These are phyloP conservation scores for Trypanosoma rangeli DNA, from an alignment of 208 protist species.

Conservation along the genomic window DNA sequence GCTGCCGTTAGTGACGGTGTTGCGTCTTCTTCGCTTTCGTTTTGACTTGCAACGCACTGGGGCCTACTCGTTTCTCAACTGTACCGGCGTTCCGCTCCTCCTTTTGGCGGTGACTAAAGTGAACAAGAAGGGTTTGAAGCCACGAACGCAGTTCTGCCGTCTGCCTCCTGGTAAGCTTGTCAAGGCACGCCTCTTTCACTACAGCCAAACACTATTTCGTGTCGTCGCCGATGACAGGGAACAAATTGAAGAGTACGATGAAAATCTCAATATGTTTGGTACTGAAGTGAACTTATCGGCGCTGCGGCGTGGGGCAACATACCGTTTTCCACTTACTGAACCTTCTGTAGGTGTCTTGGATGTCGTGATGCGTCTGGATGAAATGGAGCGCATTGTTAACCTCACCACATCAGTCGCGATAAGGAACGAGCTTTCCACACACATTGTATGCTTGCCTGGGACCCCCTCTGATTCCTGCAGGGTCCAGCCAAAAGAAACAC, in stretches of 20 bases:
- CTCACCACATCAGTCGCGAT: conserved; percentile 44
- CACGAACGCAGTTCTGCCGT: conserved; percentile 6
- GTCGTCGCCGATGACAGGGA: conserved; percentile 25
- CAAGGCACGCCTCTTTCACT: conserved; percentile 23
- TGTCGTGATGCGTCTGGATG: conserved; percentile 43
- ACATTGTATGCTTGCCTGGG: conserved; percentile 25
- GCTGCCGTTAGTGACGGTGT: conserved; percentile 29
- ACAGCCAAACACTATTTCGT: conserved; percentile 41
- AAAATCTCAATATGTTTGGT: conserved; percentile 1
- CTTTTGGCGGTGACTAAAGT: conserved; percentile 14
- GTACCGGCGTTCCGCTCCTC: conserved; percentile 31
- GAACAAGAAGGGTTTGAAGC: not conserved
- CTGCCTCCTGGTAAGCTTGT: conserved; percentile 17
- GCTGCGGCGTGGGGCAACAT: conserved; percentile 33
- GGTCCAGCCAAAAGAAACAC: conserved; percentile 21
- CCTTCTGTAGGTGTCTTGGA: conserved; percentile 34
- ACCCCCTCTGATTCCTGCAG: conserved; percentile 6
- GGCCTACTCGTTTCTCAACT: conserved; percentile 37
- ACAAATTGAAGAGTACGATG: conserved; percentile 2
- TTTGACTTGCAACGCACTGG: conserved; percentile 25
- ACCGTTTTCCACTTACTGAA: conserved; percentile 34
- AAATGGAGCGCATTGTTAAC: conserved; percentile 30
- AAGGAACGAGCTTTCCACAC: conserved; percentile 33
- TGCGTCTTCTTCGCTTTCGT: conserved; percentile 22
- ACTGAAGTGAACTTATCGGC: conserved; percentile 37